A percentile compares a stretch with the other conserved stretches of the same genome.
phyloP scores from a whole-genome alignment of 2,329 filamentous ascomycete species.

The Epichloe baconii region DNA sequence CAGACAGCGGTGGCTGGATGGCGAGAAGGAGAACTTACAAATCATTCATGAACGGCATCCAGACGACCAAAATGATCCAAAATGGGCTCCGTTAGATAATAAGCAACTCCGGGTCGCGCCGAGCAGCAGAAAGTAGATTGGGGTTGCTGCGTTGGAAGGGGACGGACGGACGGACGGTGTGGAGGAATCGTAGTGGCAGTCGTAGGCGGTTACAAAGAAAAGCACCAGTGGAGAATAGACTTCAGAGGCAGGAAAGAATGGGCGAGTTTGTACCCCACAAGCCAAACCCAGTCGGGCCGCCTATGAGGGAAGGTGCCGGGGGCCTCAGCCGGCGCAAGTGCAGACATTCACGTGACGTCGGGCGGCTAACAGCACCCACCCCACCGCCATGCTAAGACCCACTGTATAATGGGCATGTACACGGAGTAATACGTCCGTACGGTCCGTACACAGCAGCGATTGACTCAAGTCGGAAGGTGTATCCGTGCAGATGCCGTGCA shows the following conservation, averaged over 20 bases:
- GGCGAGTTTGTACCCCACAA: constrained; percentile 16
- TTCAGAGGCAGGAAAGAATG: constrained; percentile 26
- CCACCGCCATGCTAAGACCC: neutral
- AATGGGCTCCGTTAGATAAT: constrained; percentile 5
- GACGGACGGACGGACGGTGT: constrained; percentile 20
- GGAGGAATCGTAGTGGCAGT: constrained; percentile 11
- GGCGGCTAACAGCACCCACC: neutral
- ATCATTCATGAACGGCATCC: constrained; percentile 33
- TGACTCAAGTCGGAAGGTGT: neutral
- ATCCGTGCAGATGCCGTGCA: neutral
- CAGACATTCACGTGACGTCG: neutral
- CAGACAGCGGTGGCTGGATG: neutral
- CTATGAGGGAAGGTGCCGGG: neutral
- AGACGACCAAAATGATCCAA: constrained; percentile 21
- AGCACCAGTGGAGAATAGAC: constrained; percentile 19
- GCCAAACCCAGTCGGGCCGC: constrained; percentile 11
- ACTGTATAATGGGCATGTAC: too few relatives aligned
- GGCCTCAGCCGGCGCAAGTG: neutral
- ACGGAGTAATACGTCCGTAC: too few relatives aligned
- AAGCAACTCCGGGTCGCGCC: constrained; percentile 1
- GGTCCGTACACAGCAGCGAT: too few relatives aligned
- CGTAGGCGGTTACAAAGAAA: constrained; percentile 19
- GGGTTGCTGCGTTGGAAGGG: constrained; percentile 20
- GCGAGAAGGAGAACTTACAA: constrained; percentile 30
- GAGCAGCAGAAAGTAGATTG: constrained; percentile 9